phyloP scores from a whole-genome alignment of 1,284 basidiomycete species.

The Papiliotrema terrestris region DNA sequence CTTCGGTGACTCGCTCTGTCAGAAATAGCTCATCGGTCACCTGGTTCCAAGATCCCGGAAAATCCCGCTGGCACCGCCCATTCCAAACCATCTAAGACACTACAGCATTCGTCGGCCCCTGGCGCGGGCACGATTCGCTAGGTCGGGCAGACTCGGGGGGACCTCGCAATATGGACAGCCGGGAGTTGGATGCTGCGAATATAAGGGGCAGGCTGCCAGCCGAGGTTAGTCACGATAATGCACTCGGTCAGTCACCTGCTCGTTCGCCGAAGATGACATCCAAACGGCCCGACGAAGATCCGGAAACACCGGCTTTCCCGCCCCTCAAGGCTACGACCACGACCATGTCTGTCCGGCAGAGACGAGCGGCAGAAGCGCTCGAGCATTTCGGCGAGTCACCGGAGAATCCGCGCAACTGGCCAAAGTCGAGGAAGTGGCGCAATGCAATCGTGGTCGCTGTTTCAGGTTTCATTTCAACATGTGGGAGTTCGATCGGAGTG shows the following conservation, averaged over 20 bases:
- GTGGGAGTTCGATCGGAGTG: slow-evolving; percentile 42
- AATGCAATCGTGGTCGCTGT: slow-evolving; percentile 34
- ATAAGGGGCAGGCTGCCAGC: too few species aligned
- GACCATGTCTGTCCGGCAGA: slow-evolving; percentile 17
- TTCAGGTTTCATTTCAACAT: slow-evolving; percentile 45
- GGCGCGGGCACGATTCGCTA: too few species aligned
- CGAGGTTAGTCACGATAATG: too few species aligned
- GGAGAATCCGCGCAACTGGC: slow-evolving; percentile 42
- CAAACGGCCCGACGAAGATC: not conserved
- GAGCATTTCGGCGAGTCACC: slow-evolving; percentile 27
- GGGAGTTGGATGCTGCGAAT: too few species aligned
- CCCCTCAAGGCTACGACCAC: slow-evolving; percentile 17
- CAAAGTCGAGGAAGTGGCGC: slow-evolving; percentile 25
- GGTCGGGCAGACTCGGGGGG: too few species aligned
- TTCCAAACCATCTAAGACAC: too few species aligned
- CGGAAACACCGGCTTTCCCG: slow-evolving; percentile 1
- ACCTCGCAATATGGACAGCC: too few species aligned
- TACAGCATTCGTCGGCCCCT: too few species aligned
- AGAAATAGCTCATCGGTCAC: too few species aligned
- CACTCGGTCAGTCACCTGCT: not conserved
- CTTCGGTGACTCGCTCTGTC: too few species aligned
- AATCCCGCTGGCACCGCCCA: too few species aligned
- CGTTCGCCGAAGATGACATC: not conserved
- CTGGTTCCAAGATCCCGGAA: too few species aligned
- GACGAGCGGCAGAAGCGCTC: slow-evolving; percentile 20